Percentiles rank a stretch among this genome's conserved stretches.
Conservation (phyloP, 768 basidiomycete species). For the Pleurotus tuoliensis region DNA sequence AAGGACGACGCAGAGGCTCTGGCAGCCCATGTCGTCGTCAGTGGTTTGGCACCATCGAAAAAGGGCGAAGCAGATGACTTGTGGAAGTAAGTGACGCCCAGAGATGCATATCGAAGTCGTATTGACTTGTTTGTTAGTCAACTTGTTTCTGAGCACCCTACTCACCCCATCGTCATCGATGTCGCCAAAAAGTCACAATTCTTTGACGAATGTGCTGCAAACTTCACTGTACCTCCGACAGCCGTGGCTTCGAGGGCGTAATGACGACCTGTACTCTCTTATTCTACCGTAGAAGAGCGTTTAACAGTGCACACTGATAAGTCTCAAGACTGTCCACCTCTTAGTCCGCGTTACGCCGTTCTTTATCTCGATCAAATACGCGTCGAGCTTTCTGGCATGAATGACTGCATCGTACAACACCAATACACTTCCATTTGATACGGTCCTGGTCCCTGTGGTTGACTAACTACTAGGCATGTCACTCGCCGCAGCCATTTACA, state of each 20-base stretch:
- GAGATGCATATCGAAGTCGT: neutral
- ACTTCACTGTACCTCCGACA: constrained; percentile 56
- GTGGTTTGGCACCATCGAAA: constrained; percentile 55
- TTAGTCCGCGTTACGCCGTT: too few relatives aligned
- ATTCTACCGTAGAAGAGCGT: too few relatives aligned
- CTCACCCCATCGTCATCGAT: constrained; percentile 67
- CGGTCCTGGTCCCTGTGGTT: too few relatives aligned
- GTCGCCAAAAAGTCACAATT: constrained; percentile 53
- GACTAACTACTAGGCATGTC: too few relatives aligned
- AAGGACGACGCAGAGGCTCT: constrained; percentile 61
- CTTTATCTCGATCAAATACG: too few relatives aligned
- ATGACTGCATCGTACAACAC: too few relatives aligned
- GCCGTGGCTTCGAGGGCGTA: constrained; percentile 22
- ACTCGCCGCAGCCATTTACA: too few relatives aligned
- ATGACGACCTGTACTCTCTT: neutral
- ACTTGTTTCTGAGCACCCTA: constrained; percentile 48
- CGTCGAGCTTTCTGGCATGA: too few relatives aligned
- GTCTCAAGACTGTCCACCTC: too few relatives aligned
- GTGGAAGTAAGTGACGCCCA: constrained; percentile 54
- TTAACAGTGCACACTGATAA: too few relatives aligned
- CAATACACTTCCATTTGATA: too few relatives aligned
- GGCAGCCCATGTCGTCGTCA: constrained; percentile 63
- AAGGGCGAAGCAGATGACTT: constrained; percentile 60
- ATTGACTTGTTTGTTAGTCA: constrained; percentile 24
- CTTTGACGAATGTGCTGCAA: constrained; percentile 62